A percentile compares a stretch with the other conserved stretches of the same genome.
Evolutionary conservation across 2,329 filamentous ascomycete genomes (phyloP).

Genomic region (Grosmannia clavigera): DNA sequence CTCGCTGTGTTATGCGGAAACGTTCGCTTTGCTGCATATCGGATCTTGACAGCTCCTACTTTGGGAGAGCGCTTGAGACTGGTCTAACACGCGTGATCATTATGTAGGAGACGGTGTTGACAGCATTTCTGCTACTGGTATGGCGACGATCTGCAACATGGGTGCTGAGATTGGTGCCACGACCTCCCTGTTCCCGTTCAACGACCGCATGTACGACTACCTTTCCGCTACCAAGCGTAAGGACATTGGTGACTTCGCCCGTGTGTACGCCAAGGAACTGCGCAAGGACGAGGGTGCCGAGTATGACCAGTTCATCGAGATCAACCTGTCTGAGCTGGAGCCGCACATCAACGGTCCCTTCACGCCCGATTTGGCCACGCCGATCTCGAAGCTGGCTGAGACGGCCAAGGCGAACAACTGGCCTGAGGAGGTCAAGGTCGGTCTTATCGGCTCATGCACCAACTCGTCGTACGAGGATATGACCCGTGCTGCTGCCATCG

Average conservation of each 20-base stretch:
- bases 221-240: constrained; percentile 80
- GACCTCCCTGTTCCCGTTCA: constrained; percentile 91
- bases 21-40: too few relatives aligned
- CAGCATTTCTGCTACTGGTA: constrained; percentile 72
- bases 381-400: constrained; percentile 78
- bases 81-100: background rate
- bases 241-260: constrained; percentile 82
- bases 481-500: constrained; percentile 88
- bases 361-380: constrained; percentile 89
- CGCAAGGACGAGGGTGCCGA: constrained; percentile 72
- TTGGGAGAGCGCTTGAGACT: too few relatives aligned
- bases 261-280: constrained; percentile 73
- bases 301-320: constrained; percentile 84
- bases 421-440: constrained; percentile 83
- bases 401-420: constrained; percentile 74
- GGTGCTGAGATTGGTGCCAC: constrained; percentile 84
- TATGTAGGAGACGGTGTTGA: constrained; percentile 50
- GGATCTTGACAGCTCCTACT: too few relatives aligned
- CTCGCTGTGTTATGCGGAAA: too few relatives aligned
- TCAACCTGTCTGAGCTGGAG: constrained; percentile 81
- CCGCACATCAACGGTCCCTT: constrained; percentile 96
- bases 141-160: constrained; percentile 89
- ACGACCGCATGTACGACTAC: constrained; percentile 96
- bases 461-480: constrained; percentile 99
- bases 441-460: constrained; percentile 93